Conservation (phyloP, 331 rosid species). For the Quercus phellos region DNA sequence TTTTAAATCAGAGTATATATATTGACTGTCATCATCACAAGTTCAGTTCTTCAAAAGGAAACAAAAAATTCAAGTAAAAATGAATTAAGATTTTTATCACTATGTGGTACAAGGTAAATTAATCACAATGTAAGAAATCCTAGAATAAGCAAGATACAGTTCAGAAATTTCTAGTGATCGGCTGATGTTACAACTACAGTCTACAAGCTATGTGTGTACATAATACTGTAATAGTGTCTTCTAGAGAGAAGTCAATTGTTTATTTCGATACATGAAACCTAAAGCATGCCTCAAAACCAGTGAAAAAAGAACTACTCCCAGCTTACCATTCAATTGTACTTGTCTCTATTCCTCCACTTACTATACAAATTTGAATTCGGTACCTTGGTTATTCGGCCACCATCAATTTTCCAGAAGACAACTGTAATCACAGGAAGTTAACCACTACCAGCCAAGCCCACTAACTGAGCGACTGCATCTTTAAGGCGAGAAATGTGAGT, state of each 20-base stretch:
- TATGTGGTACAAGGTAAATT: too few relatives aligned
- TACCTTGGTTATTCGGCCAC: neutral
- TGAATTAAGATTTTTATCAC: too few relatives aligned
- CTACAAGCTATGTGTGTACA: neutral
- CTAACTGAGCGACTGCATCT: slow-evolving; percentile 58
- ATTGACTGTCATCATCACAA: too few relatives aligned
- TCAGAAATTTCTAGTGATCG: neutral
- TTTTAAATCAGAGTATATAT: too few relatives aligned
- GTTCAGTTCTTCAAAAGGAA: too few relatives aligned
- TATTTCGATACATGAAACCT: neutral
- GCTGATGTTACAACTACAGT: neutral
- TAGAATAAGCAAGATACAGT: neutral
- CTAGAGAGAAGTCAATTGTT: neutral
- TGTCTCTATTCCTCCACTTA: neutral
- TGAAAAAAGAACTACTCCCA: neutral
- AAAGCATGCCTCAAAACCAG: neutral
- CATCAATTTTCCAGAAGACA: neutral
- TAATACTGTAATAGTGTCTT: neutral
- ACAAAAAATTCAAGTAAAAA: too few relatives aligned
- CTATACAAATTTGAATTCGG: neutral
- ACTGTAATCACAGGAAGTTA: slow-evolving; percentile 21
- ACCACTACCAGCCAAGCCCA: slow-evolving; percentile 42
- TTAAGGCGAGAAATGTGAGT: slow-evolving; percentile 61
- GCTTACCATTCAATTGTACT: neutral
- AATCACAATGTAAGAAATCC: too few relatives aligned